A percentile compares a stretch with the other conserved stretches of the same genome.
phyloP scores from a whole-genome alignment of 2,329 filamentous ascomycete genomes.

The Xylariaceae sp. region DNA sequence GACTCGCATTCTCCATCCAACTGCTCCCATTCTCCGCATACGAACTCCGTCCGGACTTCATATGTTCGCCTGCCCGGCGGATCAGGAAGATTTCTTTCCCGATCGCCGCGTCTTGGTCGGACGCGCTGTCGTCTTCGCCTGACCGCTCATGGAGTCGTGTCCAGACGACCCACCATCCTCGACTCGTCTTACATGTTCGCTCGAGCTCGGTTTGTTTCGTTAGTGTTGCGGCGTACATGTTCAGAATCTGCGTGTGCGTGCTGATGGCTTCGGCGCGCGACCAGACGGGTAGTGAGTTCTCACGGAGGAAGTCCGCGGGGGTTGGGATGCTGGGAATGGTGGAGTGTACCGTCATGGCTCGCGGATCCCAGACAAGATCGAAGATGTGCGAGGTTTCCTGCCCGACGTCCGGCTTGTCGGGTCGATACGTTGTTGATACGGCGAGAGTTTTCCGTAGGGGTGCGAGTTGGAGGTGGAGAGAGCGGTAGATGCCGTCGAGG shows the following conservation, averaged over 20 bases:
- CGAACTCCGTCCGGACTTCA: conserved; percentile 27
- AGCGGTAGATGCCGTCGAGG: conserved; percentile 52
- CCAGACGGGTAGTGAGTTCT: conserved; percentile 40
- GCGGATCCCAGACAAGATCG: conserved; percentile 59
- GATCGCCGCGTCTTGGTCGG: conserved; percentile 18
- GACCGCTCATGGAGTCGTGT: conserved; percentile 44
- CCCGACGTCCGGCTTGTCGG: conserved; percentile 42
- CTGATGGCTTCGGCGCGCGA: conserved; percentile 58
- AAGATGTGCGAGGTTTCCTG: conserved; percentile 44
- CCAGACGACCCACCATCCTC: conserved; percentile 68
- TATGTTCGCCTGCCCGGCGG: conserved; percentile 54
- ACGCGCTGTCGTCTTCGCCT: no score
- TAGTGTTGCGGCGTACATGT: conserved; percentile 47
- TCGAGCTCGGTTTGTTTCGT: conserved; percentile 45
- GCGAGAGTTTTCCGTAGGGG: conserved; percentile 54
- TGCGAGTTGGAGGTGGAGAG: conserved; percentile 55
- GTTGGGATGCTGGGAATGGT: conserved; percentile 63
- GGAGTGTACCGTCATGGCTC: conserved; percentile 52
- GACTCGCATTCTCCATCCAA: conserved; percentile 52
- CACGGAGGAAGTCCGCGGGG: conserved; percentile 27
- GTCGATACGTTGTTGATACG: conserved; percentile 52
- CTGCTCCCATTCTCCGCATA: conserved; percentile 35
- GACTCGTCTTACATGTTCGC: conserved; percentile 59
- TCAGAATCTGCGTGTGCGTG: conserved; percentile 60
- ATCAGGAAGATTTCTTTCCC: conserved; percentile 59